A percentile compares a stretch with the other conserved stretches of the same genome.
Conservation (phyloP, 441 rosid species). For the Arabidopsis lyrata region DNA sequence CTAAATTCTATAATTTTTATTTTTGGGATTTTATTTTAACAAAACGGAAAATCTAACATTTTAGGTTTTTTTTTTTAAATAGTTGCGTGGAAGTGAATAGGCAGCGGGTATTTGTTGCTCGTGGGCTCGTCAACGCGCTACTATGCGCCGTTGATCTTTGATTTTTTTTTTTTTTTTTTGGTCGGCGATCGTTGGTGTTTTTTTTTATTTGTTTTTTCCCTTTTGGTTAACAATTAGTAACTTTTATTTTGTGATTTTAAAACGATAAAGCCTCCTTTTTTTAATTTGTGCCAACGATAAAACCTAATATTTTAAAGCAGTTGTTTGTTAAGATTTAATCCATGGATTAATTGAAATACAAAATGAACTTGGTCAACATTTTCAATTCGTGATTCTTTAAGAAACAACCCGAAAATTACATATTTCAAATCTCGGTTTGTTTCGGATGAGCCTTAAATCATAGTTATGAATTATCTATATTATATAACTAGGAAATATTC, state of each 20-base stretch:
- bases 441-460: no score
- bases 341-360: no score
- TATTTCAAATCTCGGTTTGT: no score
- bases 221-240: neutral
- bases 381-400: no score
- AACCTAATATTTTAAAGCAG: no score
- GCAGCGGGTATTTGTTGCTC: constrained; percentile 22
- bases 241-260: no score
- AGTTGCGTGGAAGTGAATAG: constrained; percentile 26
- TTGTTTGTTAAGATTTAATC: no score
- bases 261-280: neutral
- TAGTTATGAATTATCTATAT: no score
- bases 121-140: constrained; percentile 25
- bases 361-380: no score
- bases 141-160: constrained; percentile 7
- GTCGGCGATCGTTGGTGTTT: neutral
- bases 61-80: neutral
- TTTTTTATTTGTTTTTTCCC: neutral
- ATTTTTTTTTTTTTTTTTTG: neutral
- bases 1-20: constrained; percentile 8
- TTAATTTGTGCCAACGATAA: no score
- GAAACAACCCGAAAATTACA: no score
- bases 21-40: neutral
- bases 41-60: neutral
- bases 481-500: no score